Evolutionary conservation across 1,284 basidiomycete genomes (phyloP), one percentile per base, ranked within the genome.

Genomic region (Fomitiporia mediterranea): DNA sequence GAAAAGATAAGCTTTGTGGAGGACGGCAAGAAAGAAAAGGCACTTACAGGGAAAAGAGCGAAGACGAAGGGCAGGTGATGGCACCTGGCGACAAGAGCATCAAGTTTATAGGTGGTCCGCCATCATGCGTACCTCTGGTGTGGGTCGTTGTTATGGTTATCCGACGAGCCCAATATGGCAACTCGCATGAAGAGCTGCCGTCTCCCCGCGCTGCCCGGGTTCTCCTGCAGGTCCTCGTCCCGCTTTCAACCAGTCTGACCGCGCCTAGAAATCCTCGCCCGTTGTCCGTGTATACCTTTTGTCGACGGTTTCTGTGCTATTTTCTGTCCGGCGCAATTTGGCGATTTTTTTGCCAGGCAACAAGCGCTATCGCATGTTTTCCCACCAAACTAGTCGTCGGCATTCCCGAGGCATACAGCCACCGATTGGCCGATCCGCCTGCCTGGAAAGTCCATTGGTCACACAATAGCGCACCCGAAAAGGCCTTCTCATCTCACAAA

Each of bases 111-210:
- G 55, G 9, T 30, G 23, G 9, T 8, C 28, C 32, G 19, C 32
- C 43, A 50, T 53, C 37, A 19, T 35, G 46, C 32, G 52, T 58
- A 58, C 56, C 56, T 54, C 32, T 49, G 5, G 15, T 39, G 15
- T 34, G 56, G 56, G 51, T 58, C 52, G 56, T 46, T 46, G 55
- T 46, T 57, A 57, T 51, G 55, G 55, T 37, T 37, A 50, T 51
- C n/a, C 37, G 25, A 25, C 25, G 34, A 9, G 27, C 37, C 43
- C 42, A 11, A 23, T 48, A 46, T 54, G 53, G 53, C 27, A 47
- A 54, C 53, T 48, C 32, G 32, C 23, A 9, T 38, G 11, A 48
- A 28, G 23, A 8, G 17, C 15, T 39, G 21, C 27, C 37, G 39
- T 56, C 48, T 56, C 55, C 48, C 55, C 55, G 55, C 15, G 17